Evolutionary conservation across 495 filamentous ascomycete species (phyloP), one percentile per base, ranked within the genome.

Genomic region (Aspergillus bertholletiae): DNA sequence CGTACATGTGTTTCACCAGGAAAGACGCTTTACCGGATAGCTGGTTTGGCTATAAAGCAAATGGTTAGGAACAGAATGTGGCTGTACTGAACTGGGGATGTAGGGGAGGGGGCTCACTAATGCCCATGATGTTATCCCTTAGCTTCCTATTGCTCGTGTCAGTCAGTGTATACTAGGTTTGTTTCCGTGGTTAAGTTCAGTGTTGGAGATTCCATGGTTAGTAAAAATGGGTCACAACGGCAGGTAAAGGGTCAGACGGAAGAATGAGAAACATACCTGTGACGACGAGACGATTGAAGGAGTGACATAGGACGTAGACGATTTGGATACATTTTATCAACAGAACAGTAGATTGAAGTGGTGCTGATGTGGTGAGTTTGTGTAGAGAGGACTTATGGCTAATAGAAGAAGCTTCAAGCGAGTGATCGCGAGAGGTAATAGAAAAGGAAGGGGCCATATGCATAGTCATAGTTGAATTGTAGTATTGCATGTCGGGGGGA

Each of bases 61-160:
- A 52, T 57, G 39, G 47, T 43, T 43, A 51, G 35, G 18, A 37
- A 28, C 21, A 13, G 4, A 6, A 15, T 18, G 6, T 13, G 15
- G 3, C 7, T 2, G 21, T 8, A 23, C 3, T 15, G 22, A 44
- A 2, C 7, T 21, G 24, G 20, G 34, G 0, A 26, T 21, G 37
- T n/a, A n/a, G n/a, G n/a, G n/a, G n/a, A n/a, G 32, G 45, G 39
- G 51, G 75, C 86, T 70, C 71, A 88, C 86, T 89, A 30, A 90
- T 80, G 0, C 84, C 87, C 1, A 66, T 55, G 15, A 90, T 80
- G 0, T 75, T 81, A 49, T 89, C 87, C n/a, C 74, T 78, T 0
- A 80, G 68, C 53, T 86, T 87, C 0, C 87, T 84, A 56, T 59
- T 32, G 87, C 79, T 15, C 13, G 7, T n/a, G 76, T 83, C 13